Base-by-base conservation (phyloP, 192 early-diverging fungal species). In the Allomyces javanicus region DNA sequence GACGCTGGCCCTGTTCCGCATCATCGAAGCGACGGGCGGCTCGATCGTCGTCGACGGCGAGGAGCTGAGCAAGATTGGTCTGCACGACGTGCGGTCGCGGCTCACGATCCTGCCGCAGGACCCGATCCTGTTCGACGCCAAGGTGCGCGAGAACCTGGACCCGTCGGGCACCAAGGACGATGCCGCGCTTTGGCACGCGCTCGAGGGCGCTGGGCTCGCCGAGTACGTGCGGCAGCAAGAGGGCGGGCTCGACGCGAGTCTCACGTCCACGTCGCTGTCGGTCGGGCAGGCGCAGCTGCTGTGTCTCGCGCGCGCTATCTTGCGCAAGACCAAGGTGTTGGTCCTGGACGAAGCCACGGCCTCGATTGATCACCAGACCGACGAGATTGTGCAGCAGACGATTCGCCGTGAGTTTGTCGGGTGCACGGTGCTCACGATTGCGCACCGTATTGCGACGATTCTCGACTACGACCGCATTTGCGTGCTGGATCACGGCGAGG, bases 401-500 rank as follows among this genome's bases (percentile, higher is more conserved):
- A 64, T 68, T 22, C 62, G 67, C 24, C 62, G 62, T 7, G 67
- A 68, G 25, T 64, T 64, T 22, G 40, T 21, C 4, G 26, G 40
- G 63, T 64, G 26, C 25, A 64, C 63, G 40, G 40, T 64, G 19
- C 14, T 64, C 40, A 64, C 63, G 17, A 74, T 74, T 24, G 73
- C 73, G 17, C 73, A 75, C 55, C 63, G 73, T 7, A 25, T 23
- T 62, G 24, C 23, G 10, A 74, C 74, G 12, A 67, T 78, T 25
- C 76, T 78, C 75, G 77, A 80, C 68, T 74, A 70, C 65, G 85
- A 88, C 68, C 73, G 79, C 19, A 84, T 94, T 25, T 65, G 92
- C 40, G 89, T 94, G 0, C 69, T 94, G 21, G 88, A 89, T 62
- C 73, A 74, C 22, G 90, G 90, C 23, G 66, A 72, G 19, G 75